Evolutionary conservation across 1,284 basidiomycete species (phyloP), one percentile per base, ranked within the genome.

Genomic region (Cerrena zonata): DNA sequence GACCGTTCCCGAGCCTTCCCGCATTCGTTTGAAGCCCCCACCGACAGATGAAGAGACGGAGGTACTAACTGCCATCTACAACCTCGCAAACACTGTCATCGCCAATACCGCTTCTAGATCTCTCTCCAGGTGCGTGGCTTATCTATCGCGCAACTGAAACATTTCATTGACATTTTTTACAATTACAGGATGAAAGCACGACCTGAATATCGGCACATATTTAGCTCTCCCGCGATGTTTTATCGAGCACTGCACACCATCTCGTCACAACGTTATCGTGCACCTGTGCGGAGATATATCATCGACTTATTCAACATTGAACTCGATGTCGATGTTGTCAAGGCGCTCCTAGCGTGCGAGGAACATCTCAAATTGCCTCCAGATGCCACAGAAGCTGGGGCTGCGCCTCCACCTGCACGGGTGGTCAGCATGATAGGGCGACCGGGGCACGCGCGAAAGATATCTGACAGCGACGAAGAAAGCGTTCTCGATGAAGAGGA

Each of bases 81-180:
- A 98, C 64, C 75, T 99, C 37, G 88, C 91, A 43, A 99, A 99
- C 62, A 92, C 94, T 22, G 94, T 99, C 48, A 87, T 99, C 50
- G 94, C 94, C 2, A 94, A 94, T 57, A 82, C 89, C 21, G 92
- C 94, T 2, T 96, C 94, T 25, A 81, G 91, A 51, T 86, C 89
- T 23, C 73, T 97, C 37, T 86, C 90, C 27, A 84, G 81, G 91
- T 91, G 61, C 54, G 77, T 65, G 19, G 19, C 21, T 22, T 44
- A 2, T 19, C 23, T 1, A 49, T 34, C 26, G 10, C 42, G 36
- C 21, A 15, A 12, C n/a, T n/a, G n/a, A n/a, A n/a, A n/a, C n/a
- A n/a, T n/a, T n/a, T n/a, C n/a, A n/a, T 2, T 19, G 7, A 21
- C 15, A 5, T 18, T 12, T 5, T 38, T 11, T 24, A 13, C n/a